Percentiles rank a stretch among this genome's conserved stretches.
Conservation (phyloP, 768 basidiomycete species). For the Leccinum olivaceopallidum region DNA sequence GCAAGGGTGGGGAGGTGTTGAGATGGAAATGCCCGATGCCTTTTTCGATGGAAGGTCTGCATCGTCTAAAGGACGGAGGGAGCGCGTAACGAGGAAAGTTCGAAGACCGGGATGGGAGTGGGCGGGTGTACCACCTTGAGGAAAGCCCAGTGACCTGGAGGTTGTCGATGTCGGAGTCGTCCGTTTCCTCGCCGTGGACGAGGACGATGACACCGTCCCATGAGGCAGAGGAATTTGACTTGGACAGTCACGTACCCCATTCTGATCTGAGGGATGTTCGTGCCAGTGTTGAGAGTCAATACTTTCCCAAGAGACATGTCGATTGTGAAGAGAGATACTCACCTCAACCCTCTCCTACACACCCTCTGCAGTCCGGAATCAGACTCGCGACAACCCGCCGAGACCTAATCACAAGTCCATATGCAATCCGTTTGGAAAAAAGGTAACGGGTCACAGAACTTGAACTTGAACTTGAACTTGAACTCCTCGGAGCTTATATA, state of each 20-base stretch:
- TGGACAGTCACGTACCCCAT: slow-evolving; percentile 70
- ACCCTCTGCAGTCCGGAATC: slow-evolving; percentile 5
- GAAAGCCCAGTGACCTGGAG: slow-evolving; percentile 62
- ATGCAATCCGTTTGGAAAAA: no score
- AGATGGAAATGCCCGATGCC: slow-evolving; percentile 65
- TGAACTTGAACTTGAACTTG: no score
- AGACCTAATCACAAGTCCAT: no score
- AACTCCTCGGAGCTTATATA: no score
- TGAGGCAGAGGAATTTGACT: slow-evolving; percentile 55
- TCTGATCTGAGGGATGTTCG: slow-evolving; percentile 52
- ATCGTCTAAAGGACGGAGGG: slow-evolving; percentile 16
- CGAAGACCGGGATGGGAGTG: slow-evolving; percentile 57
- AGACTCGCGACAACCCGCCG: no score
- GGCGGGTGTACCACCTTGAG: slow-evolving; percentile 67
- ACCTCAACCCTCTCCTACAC: slow-evolving; percentile 2
- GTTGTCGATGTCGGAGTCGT: slow-evolving; percentile 59
- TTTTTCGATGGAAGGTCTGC: slow-evolving; percentile 25
- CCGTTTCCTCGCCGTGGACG: slow-evolving; percentile 79
- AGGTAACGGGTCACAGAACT: no score
- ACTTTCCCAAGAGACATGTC: slow-evolving; percentile 44
- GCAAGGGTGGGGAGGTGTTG: slow-evolving; percentile 64
- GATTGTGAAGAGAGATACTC: background rate
- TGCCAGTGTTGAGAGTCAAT: slow-evolving; percentile 45
- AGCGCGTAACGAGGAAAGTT: slow-evolving; percentile 43
- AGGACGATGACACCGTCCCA: slow-evolving; percentile 76